These are phyloP conservation scores for Arthrobotrys musiformis DNA, from an alignment of 2,329 filamentous ascomycete species.

Conservation along the genomic window DNA sequence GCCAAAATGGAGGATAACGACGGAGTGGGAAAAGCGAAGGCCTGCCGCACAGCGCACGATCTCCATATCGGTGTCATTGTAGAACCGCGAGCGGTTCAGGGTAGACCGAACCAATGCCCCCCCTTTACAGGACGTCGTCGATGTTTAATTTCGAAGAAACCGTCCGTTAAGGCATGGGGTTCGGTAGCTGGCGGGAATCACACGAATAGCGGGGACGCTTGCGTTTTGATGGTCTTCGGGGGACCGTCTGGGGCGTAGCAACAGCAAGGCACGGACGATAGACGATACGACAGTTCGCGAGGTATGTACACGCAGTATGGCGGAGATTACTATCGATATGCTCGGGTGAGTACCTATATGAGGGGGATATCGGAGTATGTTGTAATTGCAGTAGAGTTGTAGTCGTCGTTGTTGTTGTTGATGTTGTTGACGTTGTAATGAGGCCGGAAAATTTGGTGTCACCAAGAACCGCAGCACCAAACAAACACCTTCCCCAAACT, in stretches of 20 bases:
- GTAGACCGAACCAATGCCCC: not conserved
- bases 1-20: conserved; percentile 2
- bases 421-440: not conserved
- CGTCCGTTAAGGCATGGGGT: not conserved
- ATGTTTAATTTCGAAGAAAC: too few species aligned
- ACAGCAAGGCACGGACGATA: too few species aligned
- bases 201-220: too few species aligned
- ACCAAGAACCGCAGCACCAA: not conserved
- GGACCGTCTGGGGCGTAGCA: too few species aligned
- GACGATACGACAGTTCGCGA: too few species aligned
- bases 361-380: too few species aligned
- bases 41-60: conserved; percentile 19
- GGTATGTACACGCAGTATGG: too few species aligned
- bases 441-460: not conserved
- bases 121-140: too few species aligned
- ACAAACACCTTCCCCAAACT: not conserved
- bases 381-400: not conserved
- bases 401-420: not conserved
- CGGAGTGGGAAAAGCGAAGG: not conserved
- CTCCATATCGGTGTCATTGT: conserved; percentile 43
- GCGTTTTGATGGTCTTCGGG: too few species aligned
- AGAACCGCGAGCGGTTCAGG: not conserved
- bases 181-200: not conserved
- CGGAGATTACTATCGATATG: too few species aligned
- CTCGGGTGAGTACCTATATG: too few species aligned